Evolutionary conservation across 257 asterid genomes (phyloP), one percentile per base, ranked within the genome.

Genomic region (Ligustrum vulgare): DNA sequence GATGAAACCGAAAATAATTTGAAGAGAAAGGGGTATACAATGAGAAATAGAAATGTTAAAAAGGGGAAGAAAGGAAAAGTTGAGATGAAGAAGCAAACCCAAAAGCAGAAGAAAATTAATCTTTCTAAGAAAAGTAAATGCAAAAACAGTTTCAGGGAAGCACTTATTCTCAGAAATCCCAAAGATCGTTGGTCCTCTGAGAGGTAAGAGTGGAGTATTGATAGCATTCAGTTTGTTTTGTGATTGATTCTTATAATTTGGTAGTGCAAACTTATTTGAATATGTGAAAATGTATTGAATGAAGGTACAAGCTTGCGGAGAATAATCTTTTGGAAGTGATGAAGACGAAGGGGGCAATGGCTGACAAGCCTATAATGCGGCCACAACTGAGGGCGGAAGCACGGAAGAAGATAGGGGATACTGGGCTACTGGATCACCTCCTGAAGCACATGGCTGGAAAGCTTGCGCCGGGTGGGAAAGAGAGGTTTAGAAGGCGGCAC

Each of bases 401-500:
- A 47, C 88, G 98, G 73, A 95, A 95, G 85, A 83, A 64, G 81
- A 93, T 95, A 64, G 99, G 99, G 0, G 98, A 93, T 70, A 95
- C 99, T 0, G 99, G 99, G 65, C 81, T 94, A 31, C 75, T 94
- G 64, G 99, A 94, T 80, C 99, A 94, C 78, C 93, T 94, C 33
- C 89, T 93, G 67, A 94, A 94, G 90, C 99, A 94, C 77, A 87
- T 94, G 96, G 96, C 99, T 1, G 99, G 97, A 31, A 91, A 89
- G 84, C 81, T 89, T 77, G 96, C 98, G 34, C 99, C 99, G 2
- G 91, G 93, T 22, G 66, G 66, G 2, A 23, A 58, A 58, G 32
- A 58, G 66, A 58, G 66, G 13, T 58, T 58, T 9, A 58, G 66
- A 58, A 58, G 66, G 66, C 12, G 66, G 32, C 66, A 58, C 31